Evolutionary conservation across 345 rosid species (phyloP).

Genomic region (Camelina laxa): DNA sequence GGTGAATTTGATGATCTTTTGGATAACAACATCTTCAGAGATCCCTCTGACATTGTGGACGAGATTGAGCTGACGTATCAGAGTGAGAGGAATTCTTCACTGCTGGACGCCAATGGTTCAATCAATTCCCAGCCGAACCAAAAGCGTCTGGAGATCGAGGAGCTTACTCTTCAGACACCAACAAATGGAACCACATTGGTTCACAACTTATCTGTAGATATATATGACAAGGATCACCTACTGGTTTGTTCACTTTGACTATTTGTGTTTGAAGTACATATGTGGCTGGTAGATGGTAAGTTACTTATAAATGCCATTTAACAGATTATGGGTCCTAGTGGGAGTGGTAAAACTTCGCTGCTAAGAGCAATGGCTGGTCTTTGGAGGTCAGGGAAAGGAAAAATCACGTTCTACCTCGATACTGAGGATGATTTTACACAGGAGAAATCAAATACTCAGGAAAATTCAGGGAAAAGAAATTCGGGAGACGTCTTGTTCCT

Average conservation of each 20-base stretch:
- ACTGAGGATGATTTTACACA: constrained; percentile 47
- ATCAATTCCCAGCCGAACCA: constrained; percentile 36
- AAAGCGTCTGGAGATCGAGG: constrained; percentile 64
- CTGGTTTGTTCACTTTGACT: constrained; percentile 62
- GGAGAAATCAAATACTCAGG: constrained; percentile 43
- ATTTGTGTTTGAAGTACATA: constrained; percentile 23
- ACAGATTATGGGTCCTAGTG: constrained; percentile 93
- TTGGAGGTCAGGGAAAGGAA: constrained; percentile 86
- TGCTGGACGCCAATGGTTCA: constrained; percentile 63
- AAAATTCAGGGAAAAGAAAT: constrained; percentile 48
- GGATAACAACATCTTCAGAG: constrained; percentile 55
- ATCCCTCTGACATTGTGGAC: constrained; percentile 49
- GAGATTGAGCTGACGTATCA: constrained; percentile 63
- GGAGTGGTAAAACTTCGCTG: constrained; percentile 94
- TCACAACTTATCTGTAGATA: constrained; percentile 60
- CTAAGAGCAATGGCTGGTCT: constrained; percentile 96
- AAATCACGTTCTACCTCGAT: constrained; percentile 68
- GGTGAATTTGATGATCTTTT: constrained; percentile 94
- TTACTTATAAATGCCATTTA: constrained; percentile 38
- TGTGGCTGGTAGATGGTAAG: constrained; percentile 16
- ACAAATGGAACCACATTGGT: constrained; percentile 72
- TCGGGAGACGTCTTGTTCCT: constrained; percentile 71
- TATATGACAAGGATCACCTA: constrained; percentile 70
- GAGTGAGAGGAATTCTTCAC: constrained; percentile 39
- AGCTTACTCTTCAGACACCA: constrained; percentile 78